Base-by-base conservation (phyloP, 1,284 basidiomycete genomes). In the Malassezia yamatoensis region DNA sequence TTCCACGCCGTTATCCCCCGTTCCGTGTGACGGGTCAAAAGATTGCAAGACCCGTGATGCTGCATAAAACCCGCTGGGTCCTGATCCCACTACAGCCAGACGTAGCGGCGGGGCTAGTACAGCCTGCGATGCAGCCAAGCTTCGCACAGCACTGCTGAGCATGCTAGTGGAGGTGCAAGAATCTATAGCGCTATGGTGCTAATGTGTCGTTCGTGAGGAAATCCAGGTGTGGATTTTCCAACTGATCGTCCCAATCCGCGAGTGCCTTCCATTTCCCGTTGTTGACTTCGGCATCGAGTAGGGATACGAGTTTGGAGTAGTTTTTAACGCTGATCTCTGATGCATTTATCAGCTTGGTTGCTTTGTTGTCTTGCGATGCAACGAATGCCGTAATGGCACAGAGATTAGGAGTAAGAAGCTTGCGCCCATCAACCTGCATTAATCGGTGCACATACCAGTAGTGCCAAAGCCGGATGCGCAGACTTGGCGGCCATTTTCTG, bases 21-120 rank as follows among this genome's bases (percentile, higher is more conserved):
- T 53, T 24, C 63, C 61, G 1, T 58, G 36, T 5, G 53, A 15
- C 3, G 34, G 39, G 18, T 60, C 63, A 3, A 64, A 55, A 12
- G 57, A 54, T 2, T 62, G 59, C 35, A 74, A 65, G 1, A 73
- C 46, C 2, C 70, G 55, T 3, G 69, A 64, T 2, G 90, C 90
- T 3, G 88, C 84, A 76, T 96, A 98, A 79, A 98, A 96, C 0
- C 87, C 90, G 8, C 91, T 90, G 0, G 94, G 93, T 0, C 93
- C 93, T 13, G 83, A 86, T 29, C 91, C 90, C 33, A 91, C 77
- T 64, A 93, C 82, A 15, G 87, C 90, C 24, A 93, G 77, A 70
- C 55, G 55, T 46, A 58, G 16, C 43, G 54, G 54, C 16, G 37
- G 54, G 16, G 54, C 49, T n/a, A 29, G 21, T 34, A 15, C n/a